These are phyloP conservation scores for Aureoboletus auriporus DNA, from an alignment of 768 basidiomycete genomes.

Conservation along the genomic window DNA sequence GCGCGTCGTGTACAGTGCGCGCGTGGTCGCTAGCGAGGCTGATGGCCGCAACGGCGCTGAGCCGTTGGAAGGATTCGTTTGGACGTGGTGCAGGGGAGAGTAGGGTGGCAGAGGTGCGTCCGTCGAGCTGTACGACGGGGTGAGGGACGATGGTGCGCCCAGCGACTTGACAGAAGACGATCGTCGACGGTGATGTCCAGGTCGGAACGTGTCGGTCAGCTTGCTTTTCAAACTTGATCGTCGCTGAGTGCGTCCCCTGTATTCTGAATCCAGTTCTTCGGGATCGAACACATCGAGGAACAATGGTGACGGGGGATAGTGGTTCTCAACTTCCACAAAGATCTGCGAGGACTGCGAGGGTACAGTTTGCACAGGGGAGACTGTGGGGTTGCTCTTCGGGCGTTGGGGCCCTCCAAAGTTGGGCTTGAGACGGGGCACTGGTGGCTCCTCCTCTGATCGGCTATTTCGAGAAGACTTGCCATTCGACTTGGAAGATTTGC, in stretches of 20 bases:
- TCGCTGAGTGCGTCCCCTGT: slow-evolving; percentile 25
- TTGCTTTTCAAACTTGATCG: slow-evolving; percentile 32
- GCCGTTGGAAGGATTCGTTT: slow-evolving; percentile 12
- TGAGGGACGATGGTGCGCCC: slow-evolving; percentile 28
- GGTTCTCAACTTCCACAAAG: slow-evolving; percentile 21
- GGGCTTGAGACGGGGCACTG: slow-evolving; percentile 29
- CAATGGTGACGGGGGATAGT: slow-evolving; percentile 28
- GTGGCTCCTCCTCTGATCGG: slow-evolving; percentile 25
- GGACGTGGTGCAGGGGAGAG: slow-evolving; percentile 16
- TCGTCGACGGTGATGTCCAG: slow-evolving; percentile 30
- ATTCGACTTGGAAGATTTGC: slow-evolving; percentile 33
- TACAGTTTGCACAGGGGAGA: slow-evolving; percentile 17
- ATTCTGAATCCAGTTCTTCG: slow-evolving; percentile 23
- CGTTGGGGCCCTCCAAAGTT: slow-evolving; percentile 31
- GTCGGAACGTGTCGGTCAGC: slow-evolving; percentile 29
- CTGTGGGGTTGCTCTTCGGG: slow-evolving; percentile 51
- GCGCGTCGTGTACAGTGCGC: slow-evolving; percentile 59
- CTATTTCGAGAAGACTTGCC: slow-evolving; percentile 30
- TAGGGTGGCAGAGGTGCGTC: slow-evolving; percentile 23
- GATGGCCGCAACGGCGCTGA: slow-evolving; percentile 18
- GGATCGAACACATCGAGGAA: slow-evolving; percentile 20
- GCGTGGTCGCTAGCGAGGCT: slow-evolving; percentile 27
- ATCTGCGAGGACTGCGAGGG: slow-evolving; percentile 26
- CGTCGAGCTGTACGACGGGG: slow-evolving; percentile 18
- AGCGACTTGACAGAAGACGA: slow-evolving; percentile 32